Evolutionary conservation across 805 yeast genomes (phyloP), one percentile per base, ranked within the genome.

Genomic region (Wickerhamomyces queroliae): DNA sequence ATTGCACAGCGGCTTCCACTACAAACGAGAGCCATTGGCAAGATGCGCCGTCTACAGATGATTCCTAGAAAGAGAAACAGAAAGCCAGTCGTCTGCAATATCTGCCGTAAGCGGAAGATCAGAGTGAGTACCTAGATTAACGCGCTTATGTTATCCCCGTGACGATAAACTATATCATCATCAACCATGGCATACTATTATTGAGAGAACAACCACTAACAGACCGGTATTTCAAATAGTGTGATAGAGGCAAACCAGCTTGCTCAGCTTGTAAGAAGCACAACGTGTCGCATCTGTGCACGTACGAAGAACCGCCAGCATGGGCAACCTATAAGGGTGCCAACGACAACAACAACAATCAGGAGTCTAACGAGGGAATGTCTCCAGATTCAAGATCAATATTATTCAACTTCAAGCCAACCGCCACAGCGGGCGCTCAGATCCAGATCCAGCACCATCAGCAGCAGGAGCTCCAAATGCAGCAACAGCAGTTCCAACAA

Each of bases 21-120:
- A 25, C 13, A 25, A 15, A 7, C 6, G 13, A 29, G 5, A 7
- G 5, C 7, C 35, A 16, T 21, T 15, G 4, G 10, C 13, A 15
- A 27, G 19, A 22, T 15, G 22, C 35, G 15, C 11, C 8, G n/a
- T n/a, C 4, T 10, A 21, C 5, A 22, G 4, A 31, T 37, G 39
- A 35, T 38, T 21, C 37, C 25, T 26, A 28, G 33, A 34, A 46
- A 42, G 35, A 38, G 54, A 10, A 41, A 39, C 43, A 50, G 59
- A 44, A 48, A 46, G 33, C 55, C 56, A 16, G 58, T 51, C n/a
- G 60, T 53, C 16, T 55, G 60, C 38, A 50, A 44, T 19, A 51
- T 50, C 15, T 55, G 60, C 48, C 48, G 60, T 39, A 50, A 52
- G 33, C 52, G 60, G 16, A 55, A 55, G 32, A 53, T 55, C 29